Evolutionary conservation across 2,329 filamentous ascomycete genomes (phyloP), one percentile per base, ranked within the genome.

Genomic region (Alternaria burnsii): DNA sequence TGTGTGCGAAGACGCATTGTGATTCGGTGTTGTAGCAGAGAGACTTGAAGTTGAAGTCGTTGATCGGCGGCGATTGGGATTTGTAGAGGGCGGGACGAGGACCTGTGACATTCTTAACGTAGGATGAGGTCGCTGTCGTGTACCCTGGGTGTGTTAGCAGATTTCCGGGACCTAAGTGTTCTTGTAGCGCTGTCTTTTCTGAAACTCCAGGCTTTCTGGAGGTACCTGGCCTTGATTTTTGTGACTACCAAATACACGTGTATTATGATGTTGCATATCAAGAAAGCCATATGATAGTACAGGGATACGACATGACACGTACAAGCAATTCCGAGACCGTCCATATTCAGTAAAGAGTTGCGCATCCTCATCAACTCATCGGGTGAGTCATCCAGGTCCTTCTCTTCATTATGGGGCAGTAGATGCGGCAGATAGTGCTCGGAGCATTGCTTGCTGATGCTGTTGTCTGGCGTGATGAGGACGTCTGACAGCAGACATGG

Each of bases 351-450:
- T 28, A 86, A 73, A 2, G 81, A 80, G 71, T 87, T 87, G 26
- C 84, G 82, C 58, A 82, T 78, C 22, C 79, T 79, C 66, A 85
- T 72, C 48, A 82, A 73, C 64, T 83, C 76, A 56, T 81, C 79
- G 0, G 79, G 75, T 12, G 76, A 72, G 43, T 80, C 72, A 36
- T 78, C 69, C 3, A 82, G 78, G 44, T 83, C 77, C 46, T 72
- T 77, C 20, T 79, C 74, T 28, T 75, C 63, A 20, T 71, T 54
- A 59, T 85, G 83, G 4, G 83, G 81, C 38, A 86, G 77, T 1
- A 85, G 78, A n/a, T 81, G 75, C 0, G 84, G 85, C 2, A 87
- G 79, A 65, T 86, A 86, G 69, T 86, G 85, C 50, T 85, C 82
- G 7, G 68, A 76, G 53, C 71, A 75, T 68, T 78, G 76, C 52